Evolutionary conservation across 2,329 filamentous ascomycete species (phyloP), one percentile per base, ranked within the genome.

Genomic region (Hypoxylon sp.): DNA sequence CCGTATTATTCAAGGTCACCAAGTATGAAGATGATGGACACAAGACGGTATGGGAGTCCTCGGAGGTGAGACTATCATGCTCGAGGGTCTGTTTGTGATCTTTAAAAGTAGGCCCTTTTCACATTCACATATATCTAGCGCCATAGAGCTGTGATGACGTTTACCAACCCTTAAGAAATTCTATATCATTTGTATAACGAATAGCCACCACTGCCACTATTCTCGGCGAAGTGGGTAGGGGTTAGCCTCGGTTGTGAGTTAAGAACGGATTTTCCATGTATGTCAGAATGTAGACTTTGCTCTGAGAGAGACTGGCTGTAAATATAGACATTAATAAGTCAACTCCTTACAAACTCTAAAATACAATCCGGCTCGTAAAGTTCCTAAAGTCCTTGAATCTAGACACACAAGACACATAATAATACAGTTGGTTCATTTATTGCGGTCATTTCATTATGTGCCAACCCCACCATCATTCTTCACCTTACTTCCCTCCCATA

Each of bases 401-500:
- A 21, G 38, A 21, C n/a, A 10, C 7, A 36, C 3, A 23, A 11
- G 19, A 21, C 19, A 9, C 14, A 49, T 49, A 17, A 32, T 14
- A 30, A 17, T 17, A 32, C 9, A 28, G 23, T 17, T 49, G 19
- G 23, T 23, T 49, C 14, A 36, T 52, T 55, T 21, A 34, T 25
- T n/a, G 38, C 43, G 30, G 9, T 23, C 30, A n/a, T 21, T 21
- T 2, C 34, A 9, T 43, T 36, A 19, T 48, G 58, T 53, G 14
- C 21, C 45, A 19, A 36, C 51, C 36, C 51, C 60, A 43, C 58
- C 46, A 28, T 59, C 63, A 53, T 69, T 70, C 51, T 52, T 62
- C 43, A 38, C 28, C 64, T 71, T 71, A 65, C 75, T 76, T 65
- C 77, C 82, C 78, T 90, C 88, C 88, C 88, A 90, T 46, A 84